A percentile compares a stretch with the other conserved stretches of the same genome.
These are phyloP conservation scores for Recurvomyces mirabilis DNA, from an alignment of 495 filamentous ascomycete species.

Conservation along the genomic window DNA sequence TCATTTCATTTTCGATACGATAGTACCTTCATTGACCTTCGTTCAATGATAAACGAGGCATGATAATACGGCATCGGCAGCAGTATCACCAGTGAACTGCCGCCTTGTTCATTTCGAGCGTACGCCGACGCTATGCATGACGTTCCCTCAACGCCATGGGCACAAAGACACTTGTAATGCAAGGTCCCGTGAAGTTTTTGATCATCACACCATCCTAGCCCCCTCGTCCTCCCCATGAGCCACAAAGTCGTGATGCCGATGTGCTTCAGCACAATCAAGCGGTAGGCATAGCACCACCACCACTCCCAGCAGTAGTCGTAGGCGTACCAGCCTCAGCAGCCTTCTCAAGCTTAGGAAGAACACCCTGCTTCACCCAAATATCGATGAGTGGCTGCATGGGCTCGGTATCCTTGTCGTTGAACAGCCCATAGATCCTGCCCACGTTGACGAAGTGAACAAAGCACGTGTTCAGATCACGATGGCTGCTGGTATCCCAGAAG, in stretches of 20 bases:
- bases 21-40: too few relatives aligned
- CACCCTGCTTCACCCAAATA: slow-evolving; percentile 73
- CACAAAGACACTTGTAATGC: too few relatives aligned
- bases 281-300: neutral
- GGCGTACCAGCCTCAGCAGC: neutral
- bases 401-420: slow-evolving; percentile 75
- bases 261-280: too few relatives aligned
- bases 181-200: too few relatives aligned
- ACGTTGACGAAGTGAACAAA: slow-evolving; percentile 90
- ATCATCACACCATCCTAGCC: too few relatives aligned
- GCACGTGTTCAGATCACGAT: slow-evolving; percentile 85
- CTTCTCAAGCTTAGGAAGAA: slow-evolving; percentile 44
- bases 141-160: neutral
- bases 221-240: too few relatives aligned
- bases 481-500: slow-evolving; percentile 78
- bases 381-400: slow-evolving; percentile 90
- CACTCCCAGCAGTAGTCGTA: neutral
- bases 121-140: neutral
- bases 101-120: neutral
- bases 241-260: too few relatives aligned
- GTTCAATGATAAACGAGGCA: too few relatives aligned
- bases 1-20: too few relatives aligned
- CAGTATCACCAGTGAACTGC: too few relatives aligned
- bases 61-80: too few relatives aligned
- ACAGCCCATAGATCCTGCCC: slow-evolving; percentile 69